Evolutionary conservation across 106 monocot species (phyloP).

Genomic region (Dioscorea zingiberensis): DNA sequence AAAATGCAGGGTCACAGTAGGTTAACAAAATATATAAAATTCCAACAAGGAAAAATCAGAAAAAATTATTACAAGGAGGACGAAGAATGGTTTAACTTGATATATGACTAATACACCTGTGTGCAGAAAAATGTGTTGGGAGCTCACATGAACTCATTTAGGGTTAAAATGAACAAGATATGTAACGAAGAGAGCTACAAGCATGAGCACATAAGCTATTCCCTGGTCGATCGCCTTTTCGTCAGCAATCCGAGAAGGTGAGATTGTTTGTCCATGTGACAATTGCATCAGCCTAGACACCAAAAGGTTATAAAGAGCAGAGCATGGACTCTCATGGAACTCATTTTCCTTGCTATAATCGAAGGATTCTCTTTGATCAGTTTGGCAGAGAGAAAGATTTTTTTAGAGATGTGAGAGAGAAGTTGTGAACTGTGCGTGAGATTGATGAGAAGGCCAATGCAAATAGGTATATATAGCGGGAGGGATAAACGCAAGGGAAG

Average conservation of each 20-base stretch:
- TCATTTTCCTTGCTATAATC: not conserved
- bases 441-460: not conserved
- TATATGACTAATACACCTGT: too few relatives aligned
- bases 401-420: not conserved
- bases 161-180: not conserved
- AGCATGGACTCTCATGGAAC: not conserved
- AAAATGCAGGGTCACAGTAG: too few relatives aligned
- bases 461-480: not conserved
- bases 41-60: too few relatives aligned
- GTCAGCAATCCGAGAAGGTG: not conserved
- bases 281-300: not conserved
- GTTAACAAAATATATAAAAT: too few relatives aligned
- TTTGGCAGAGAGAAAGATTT: not conserved
- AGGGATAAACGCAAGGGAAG: too few relatives aligned
- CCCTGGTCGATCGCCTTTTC: slow-evolving; percentile 6
- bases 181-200: not conserved
- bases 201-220: slow-evolving; percentile 5
- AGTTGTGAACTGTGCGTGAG: not conserved
- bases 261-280: not conserved
- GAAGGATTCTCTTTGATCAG: not conserved
- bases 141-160: too few relatives aligned
- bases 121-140: too few relatives aligned
- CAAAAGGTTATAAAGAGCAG: not conserved
- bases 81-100: too few relatives aligned
- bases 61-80: too few relatives aligned